These are phyloP conservation scores for Paramecium sonneborni DNA, from an alignment of 73 alveolate species.

Conservation along the genomic window DNA sequence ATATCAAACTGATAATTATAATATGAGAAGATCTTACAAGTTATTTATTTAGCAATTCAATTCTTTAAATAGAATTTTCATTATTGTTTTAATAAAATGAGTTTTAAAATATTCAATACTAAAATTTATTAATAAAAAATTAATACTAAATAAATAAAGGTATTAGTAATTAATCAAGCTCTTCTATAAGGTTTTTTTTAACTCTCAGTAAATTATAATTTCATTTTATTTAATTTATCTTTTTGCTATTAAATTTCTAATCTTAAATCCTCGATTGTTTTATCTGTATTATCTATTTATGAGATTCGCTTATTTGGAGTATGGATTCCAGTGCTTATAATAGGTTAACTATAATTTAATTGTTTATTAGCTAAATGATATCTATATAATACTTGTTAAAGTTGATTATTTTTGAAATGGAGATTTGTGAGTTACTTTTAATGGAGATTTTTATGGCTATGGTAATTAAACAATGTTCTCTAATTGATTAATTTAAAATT, in stretches of 20 bases:
- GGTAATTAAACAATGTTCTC: not conserved
- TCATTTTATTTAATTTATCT: not conserved
- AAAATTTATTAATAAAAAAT: no score
- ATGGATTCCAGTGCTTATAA: not conserved
- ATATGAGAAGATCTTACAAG: no score
- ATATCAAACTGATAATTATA: no score
- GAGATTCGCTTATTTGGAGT: not conserved
- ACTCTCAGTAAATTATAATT: not conserved
- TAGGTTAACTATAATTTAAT: not conserved
- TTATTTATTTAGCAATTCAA: no score
- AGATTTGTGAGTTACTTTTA: no score
- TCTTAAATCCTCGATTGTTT: conserved; percentile 7
- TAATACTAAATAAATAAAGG: not conserved
- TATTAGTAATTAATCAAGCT: not conserved
- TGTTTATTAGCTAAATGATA: not conserved
- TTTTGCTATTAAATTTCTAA: not conserved
- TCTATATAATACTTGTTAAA: no score
- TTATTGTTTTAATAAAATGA: no score
- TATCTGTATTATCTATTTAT: not conserved
- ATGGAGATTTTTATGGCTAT: not conserved
- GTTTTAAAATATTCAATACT: no score
- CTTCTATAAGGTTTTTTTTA: not conserved
- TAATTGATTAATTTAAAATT: not conserved
- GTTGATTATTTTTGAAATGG: no score
- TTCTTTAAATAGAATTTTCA: no score